Evolutionary conservation across 1,284 basidiomycete genomes (phyloP), one percentile per base, ranked within the genome.

Genomic region (Schizophyllum amplum): DNA sequence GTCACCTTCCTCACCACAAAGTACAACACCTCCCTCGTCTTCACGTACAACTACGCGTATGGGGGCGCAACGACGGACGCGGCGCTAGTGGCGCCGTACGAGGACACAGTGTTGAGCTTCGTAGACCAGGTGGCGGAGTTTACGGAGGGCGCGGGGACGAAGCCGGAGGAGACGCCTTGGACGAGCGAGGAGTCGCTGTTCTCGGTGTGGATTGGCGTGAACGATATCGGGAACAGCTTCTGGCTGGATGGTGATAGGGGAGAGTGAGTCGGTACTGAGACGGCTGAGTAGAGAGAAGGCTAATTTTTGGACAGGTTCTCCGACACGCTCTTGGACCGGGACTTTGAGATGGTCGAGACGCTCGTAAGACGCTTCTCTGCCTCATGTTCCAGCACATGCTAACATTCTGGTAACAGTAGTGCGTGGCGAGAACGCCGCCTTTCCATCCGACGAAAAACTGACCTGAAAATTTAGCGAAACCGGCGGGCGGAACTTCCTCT

Each of bases 31-130:
- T 81, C 81, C 5, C 64, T 75, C 6, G 60, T 82, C 52, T 70
- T 81, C 47, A 80, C 79, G 0, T 84, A 82, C 69, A 83, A 84
- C 67, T 83, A 78, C 60, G 81, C 82, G 1, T 82, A 80, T 61
- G 80, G 81, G 42, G 81, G 81, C 20, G 81, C 82, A 17, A 83
- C 80, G 20, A 83, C 83, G 60, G 74, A 83, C 63, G 72, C 77
- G 1, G 72, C 59, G 20, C 73, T 83, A 24, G 81, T 83, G 33
- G 57, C 70, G 5, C 80, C 82, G 1, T 82, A 73, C 62, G 64
- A 68, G 48, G 71, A 80, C 2, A 78, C 75, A 1, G 76, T 83
- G 17, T 66, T 77, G 9, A 78, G 77, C 6, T 62, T 84, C 55
- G 77, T 72, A 1, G 81, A 84, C 61, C 81, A 84, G 64, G 79